Base-by-base conservation (phyloP, 352 stramenopile genomes). In the Phytophthora europaea region DNA sequence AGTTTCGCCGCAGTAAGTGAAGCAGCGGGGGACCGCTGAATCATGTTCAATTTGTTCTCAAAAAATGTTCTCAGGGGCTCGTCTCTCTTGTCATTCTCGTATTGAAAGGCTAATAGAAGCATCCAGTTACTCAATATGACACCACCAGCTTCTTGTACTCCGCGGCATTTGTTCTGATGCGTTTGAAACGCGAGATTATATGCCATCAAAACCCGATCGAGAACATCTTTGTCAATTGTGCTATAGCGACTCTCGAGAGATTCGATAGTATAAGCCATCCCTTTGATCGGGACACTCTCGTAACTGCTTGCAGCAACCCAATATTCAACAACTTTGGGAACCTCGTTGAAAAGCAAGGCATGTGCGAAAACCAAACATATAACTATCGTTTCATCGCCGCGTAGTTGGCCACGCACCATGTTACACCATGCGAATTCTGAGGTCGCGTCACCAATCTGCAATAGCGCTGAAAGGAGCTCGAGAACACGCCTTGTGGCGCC, bases 91-190 rank as follows among this genome's bases (percentile, higher is more conserved):
- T 13, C 18, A 13, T 22, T 34, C 47, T 72, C 55, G 52, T 69
- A 33, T 53, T 65, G 67, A 31, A 70, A 50, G 18, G 54, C 55
- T 31, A 84, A 48, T 43, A 82, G n/a, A 48, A 84, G 63, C 55
- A 84, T 80, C 79, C 79, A 86, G 50, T 86, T 86, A 31, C 45
- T 79, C 36, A 84, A 53, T 47, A 86, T 71, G 26, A 71, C 59
- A 52, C 73, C 67, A 1, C 73, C 73, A 23, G 45, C 31, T 36
- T 80, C 62, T 50, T 48, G 61, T 16, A 51, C 33, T 23, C 23
- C 40, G 56, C 53, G 20, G 16, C 53, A 64, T 3, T 47, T 38
- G 2, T 58, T 61, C 70, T 71, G 38, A 65, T 72, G 68, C 15
- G 51, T 64, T 33, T 65, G 58, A 59, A 77, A 76, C 8, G 71